Evolutionary conservation across 495 filamentous ascomycete genomes (phyloP).

Genomic region (Penicillium canariense): DNA sequence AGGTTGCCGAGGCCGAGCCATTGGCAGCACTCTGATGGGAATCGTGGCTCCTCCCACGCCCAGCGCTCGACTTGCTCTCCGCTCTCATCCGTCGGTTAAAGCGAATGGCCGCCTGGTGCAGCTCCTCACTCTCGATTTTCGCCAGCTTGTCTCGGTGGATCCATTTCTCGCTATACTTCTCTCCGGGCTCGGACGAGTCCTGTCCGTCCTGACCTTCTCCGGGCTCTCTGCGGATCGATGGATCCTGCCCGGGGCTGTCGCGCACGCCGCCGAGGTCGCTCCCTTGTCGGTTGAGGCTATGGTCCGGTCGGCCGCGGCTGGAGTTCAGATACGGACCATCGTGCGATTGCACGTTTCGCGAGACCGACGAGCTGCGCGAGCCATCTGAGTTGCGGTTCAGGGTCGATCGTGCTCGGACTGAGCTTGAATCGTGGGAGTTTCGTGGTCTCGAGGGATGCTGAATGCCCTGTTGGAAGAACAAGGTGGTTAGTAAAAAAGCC

Average conservation of each 20-base stretch:
- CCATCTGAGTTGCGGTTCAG: constrained; percentile 39
- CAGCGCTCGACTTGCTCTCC: constrained; percentile 58
- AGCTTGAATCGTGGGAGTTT: constrained; percentile 39
- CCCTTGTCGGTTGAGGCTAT: constrained; percentile 47
- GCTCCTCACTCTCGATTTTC: constrained; percentile 86
- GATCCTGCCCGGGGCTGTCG: constrained; percentile 50
- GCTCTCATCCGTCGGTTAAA: constrained; percentile 58
- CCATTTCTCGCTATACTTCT: constrained; percentile 60
- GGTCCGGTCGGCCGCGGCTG: constrained; percentile 42
- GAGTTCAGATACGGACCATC: constrained; percentile 26
- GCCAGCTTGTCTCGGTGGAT: constrained; percentile 96
- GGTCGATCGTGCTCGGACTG: constrained; percentile 24
- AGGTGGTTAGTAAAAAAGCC: constrained; percentile 7
- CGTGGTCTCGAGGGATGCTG: constrained; percentile 34
- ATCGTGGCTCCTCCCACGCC: constrained; percentile 54
- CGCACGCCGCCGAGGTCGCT: constrained; percentile 57
- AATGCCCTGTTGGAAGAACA: constrained; percentile 21
- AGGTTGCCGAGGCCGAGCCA: constrained; percentile 27
- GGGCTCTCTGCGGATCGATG: constrained; percentile 29
- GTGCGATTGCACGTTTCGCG: constrained; percentile 30
- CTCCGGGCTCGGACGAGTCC: neutral
- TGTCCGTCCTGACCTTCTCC: constrained; percentile 18
- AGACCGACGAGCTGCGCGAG: constrained; percentile 43
- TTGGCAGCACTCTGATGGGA: constrained; percentile 33
- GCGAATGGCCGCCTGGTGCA: constrained; percentile 80